Base-by-base conservation (phyloP, 139 green algal genomes). In the Micractinium sp. region DNA sequence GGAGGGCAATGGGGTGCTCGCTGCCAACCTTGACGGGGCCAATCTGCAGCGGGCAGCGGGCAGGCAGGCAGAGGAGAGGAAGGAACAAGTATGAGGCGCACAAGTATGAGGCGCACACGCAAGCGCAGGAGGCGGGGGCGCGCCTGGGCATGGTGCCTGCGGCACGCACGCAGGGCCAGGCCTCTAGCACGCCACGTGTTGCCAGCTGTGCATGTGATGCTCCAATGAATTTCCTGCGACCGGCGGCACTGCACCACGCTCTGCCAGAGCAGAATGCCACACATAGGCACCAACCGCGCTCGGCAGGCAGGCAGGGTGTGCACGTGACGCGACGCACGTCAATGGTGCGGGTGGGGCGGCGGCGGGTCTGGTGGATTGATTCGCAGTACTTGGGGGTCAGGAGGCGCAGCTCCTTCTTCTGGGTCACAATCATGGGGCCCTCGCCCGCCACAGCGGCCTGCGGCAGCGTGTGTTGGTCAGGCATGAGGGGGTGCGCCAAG, bases 11-110 rank as follows among this genome's bases (percentile, higher is more conserved):
- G 14, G 91, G 92, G 93, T 99, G 98, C 33, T 98, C 93, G 89
- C 95, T 97, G 79, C 98, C 98, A 1, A 99, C 93, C 53, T 95
- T 94, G 41, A 99, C 97, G 23, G 97, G 96, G 69, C 98, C 98
- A 92, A 99, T 96, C 96, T 98, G 92, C 91, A 92, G 20, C 29
- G 47, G 47, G 33, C 9, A 41, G 27, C 12, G 15, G 31, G 29
- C 78, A 39, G 78, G n/a, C n/a, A 23, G 35, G 16, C 2, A 15
- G 73, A 0, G 31, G 73, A 71, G 12, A 71, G 63, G 31, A 22
- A n/a, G n/a, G n/a, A n/a, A n/a, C n/a, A n/a, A n/a, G n/a, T 5
- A 41, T 22, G 1, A 81, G 23, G 5, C 23, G 61, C 5, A 20
- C 47, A 41, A n/a, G n/a, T 5, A 41, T 22, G 1, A 81, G 23